These are phyloP conservation scores for Fusarium subglutinans DNA, from an alignment of 2,329 filamentous ascomycete species.

Conservation along the genomic window DNA sequence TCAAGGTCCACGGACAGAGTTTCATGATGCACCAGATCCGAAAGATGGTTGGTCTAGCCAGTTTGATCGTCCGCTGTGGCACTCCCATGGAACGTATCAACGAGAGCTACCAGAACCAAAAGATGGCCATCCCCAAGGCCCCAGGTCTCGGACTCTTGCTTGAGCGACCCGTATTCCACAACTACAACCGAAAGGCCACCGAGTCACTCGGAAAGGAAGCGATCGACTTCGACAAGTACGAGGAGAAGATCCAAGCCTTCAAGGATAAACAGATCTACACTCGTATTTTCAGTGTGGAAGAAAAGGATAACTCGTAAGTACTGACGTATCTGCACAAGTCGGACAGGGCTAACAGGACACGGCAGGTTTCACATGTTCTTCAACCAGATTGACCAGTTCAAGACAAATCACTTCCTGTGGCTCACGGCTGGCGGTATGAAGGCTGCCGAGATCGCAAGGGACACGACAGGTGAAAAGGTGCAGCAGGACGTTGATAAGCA, in stretches of 20 bases:
- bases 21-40: slow-evolving; percentile 99
- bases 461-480: slow-evolving; percentile 47
- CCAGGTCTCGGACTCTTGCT: slow-evolving; percentile 88
- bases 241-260: slow-evolving; percentile 84
- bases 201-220: slow-evolving; percentile 70
- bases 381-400: slow-evolving; percentile 80
- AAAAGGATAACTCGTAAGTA: slow-evolving; percentile 84
- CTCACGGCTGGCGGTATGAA: slow-evolving; percentile 74
- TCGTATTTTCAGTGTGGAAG: slow-evolving; percentile 89
- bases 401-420: slow-evolving; percentile 77
- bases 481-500: slow-evolving; percentile 57
- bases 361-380: slow-evolving; percentile 79
- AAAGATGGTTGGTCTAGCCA: slow-evolving; percentile 97
- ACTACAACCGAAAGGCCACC: slow-evolving; percentile 80
- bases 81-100: slow-evolving; percentile 75
- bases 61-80: slow-evolving; percentile 85
- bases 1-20: slow-evolving; percentile 96
- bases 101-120: slow-evolving; percentile 76
- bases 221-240: slow-evolving; percentile 82
- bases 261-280: slow-evolving; percentile 93
- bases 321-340: background rate
- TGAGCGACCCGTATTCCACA: slow-evolving; percentile 90
- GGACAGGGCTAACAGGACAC: slow-evolving; percentile 17
- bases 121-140: slow-evolving; percentile 92
- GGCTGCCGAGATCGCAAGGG: slow-evolving; percentile 59